phyloP scores from a whole-genome alignment of 2,329 filamentous ascomycete genomes.

The Aureobasidium lini region DNA sequence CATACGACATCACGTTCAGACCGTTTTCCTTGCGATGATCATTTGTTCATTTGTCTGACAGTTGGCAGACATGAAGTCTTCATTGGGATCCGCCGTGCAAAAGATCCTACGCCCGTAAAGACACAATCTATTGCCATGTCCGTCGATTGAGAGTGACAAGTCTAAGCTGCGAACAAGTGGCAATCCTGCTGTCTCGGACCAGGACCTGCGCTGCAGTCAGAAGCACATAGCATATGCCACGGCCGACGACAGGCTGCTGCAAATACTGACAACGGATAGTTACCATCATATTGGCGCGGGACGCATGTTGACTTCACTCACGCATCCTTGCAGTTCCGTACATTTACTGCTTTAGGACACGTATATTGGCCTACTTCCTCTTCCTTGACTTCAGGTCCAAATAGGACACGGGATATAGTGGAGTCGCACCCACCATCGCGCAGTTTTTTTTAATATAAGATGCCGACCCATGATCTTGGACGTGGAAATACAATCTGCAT shows the following conservation, averaged over 20 bases:
- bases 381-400: neutral
- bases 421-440: neutral
- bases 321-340: neutral
- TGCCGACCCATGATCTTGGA: conserved; percentile 11
- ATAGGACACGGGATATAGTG: neutral
- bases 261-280: neutral
- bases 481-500: conserved; percentile 3
- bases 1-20: neutral
- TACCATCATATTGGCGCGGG: conserved; percentile 1
- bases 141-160: neutral
- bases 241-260: neutral
- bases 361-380: neutral
- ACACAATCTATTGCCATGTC: neutral
- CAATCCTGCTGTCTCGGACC: neutral
- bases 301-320: neutral
- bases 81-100: neutral
- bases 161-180: neutral
- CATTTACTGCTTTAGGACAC: conserved; percentile 2
- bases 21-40: conserved; percentile 1
- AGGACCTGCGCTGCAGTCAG: neutral
- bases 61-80: neutral
- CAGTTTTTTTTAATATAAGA: conserved; percentile 14
- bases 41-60: conserved; percentile 8
- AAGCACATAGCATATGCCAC: neutral
- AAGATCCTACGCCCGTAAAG: neutral